Percentiles rank a stretch among this genome's conserved stretches.
These are phyloP conservation scores for Biscogniauxia marginata DNA, from an alignment of 2,329 filamentous ascomycete species.

Conservation along the genomic window DNA sequence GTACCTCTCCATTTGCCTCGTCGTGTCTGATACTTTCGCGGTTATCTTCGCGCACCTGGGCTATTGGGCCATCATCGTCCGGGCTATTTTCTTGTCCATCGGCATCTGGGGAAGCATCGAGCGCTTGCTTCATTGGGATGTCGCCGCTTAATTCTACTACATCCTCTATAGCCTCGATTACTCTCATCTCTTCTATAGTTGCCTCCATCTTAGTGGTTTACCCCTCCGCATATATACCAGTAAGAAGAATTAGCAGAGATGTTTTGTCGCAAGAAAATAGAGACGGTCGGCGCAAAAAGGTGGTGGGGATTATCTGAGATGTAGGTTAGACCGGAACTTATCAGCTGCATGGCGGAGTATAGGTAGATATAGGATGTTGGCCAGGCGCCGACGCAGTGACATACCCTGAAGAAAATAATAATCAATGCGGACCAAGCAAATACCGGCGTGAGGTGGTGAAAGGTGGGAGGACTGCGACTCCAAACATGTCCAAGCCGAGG, in stretches of 20 bases:
- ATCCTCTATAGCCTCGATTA: neutral
- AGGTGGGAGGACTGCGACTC: neutral
- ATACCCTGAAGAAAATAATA: neutral
- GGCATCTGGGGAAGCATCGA: neutral
- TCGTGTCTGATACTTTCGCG: neutral
- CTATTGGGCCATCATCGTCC: neutral
- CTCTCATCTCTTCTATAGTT: neutral
- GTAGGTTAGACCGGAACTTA: neutral
- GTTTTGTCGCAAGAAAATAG: neutral
- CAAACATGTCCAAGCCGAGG: neutral
- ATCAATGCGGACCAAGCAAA: neutral
- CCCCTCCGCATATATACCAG: neutral
- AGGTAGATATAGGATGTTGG: too few relatives aligned
- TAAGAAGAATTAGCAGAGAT: neutral
- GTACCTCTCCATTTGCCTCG: neutral
- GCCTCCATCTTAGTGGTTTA: slow-evolving; percentile 3
- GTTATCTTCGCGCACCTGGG: neutral
- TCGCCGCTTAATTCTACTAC: slow-evolving; percentile 1
- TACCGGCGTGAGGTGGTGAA: neutral
- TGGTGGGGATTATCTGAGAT: neutral
- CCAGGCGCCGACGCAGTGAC: neutral
- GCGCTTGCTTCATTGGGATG: slow-evolving; percentile 2
- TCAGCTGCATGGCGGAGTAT: neutral
- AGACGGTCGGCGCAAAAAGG: neutral
- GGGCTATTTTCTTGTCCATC: neutral